Evolutionary conservation across 306 rosid species (phyloP).

Genomic region (Astragalus glycyphyllos): DNA sequence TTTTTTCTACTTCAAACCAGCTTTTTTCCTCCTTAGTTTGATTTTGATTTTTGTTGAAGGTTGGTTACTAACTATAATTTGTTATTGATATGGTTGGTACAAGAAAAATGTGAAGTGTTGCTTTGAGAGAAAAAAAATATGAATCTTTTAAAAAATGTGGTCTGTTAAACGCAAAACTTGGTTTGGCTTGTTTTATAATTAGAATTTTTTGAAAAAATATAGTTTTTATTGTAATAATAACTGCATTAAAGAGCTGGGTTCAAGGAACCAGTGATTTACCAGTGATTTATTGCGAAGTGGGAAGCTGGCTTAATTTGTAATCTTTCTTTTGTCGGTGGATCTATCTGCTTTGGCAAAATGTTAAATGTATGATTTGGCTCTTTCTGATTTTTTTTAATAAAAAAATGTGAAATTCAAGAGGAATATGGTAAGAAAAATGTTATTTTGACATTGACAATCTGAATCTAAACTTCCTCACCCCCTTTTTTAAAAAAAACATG

Average conservation of each 20-base stretch:
- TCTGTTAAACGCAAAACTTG: background rate
- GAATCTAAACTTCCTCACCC: too few species aligned
- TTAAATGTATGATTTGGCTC: background rate
- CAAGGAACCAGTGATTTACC: background rate
- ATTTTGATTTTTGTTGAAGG: background rate
- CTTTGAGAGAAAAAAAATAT: too few species aligned
- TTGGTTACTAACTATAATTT: background rate
- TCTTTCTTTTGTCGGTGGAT: background rate
- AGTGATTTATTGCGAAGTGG: background rate
- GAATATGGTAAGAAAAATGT: too few species aligned
- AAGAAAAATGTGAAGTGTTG: background rate
- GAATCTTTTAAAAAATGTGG: too few species aligned
- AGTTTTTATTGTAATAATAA: background rate
- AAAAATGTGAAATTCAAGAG: too few species aligned
- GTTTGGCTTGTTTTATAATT: background rate
- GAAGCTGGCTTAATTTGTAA: background rate
- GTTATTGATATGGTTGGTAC: background rate
- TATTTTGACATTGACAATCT: too few species aligned
- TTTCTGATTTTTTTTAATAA: background rate
- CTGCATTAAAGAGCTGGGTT: slow-evolving; percentile 1
- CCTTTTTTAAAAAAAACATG: too few species aligned
- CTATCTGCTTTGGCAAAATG: background rate
- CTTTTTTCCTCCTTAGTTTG: background rate
- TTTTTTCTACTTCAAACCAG: background rate
- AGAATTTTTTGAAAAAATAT: too few species aligned